Conservation (phyloP, 2,329 filamentous ascomycete genomes). For the Colletotrichum navitas region DNA sequence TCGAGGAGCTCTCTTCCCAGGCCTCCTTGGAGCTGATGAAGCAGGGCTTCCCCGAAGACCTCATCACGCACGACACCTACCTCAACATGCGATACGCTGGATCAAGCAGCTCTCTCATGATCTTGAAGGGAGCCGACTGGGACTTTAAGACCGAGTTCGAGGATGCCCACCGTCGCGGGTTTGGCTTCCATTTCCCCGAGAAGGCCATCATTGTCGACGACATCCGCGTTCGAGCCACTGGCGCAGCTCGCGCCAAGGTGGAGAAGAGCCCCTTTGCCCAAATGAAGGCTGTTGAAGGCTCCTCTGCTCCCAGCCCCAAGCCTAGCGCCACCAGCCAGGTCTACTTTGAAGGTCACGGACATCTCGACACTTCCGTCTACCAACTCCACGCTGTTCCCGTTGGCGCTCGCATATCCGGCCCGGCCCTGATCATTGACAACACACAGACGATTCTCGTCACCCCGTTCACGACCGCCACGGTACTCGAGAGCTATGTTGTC, state of each 20-base stretch:
- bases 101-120: conserved; percentile 57
- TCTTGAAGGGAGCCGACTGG: conserved; percentile 47
- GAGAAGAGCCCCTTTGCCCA: conserved; percentile 41
- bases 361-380: conserved; percentile 32
- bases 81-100: conserved; percentile 60
- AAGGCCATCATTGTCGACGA: conserved; percentile 53
- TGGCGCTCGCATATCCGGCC: conserved; percentile 60
- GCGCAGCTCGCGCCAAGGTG: conserved; percentile 34
- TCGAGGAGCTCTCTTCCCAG: conserved; percentile 51
- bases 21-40: conserved; percentile 45
- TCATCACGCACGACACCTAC: conserved; percentile 57
- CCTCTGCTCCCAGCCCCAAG: conserved; percentile 70
- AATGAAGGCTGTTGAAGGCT: conserved; percentile 33
- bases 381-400: conserved; percentile 34
- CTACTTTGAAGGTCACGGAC: conserved; percentile 38
- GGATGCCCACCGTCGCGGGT: conserved; percentile 79
- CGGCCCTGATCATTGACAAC: conserved; percentile 78
- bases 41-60: conserved; percentile 50
- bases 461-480: conserved; percentile 49
- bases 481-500: conserved; percentile 53
- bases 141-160: conserved; percentile 75
- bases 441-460: conserved; percentile 83
- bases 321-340: conserved; percentile 67
- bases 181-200: conserved; percentile 66
- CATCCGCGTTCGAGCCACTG: conserved; percentile 42